Evolutionary conservation across 78 protist genomes (phyloP), one percentile per base, ranked within the genome.

Genomic region (Diacronema lutheri): DNA sequence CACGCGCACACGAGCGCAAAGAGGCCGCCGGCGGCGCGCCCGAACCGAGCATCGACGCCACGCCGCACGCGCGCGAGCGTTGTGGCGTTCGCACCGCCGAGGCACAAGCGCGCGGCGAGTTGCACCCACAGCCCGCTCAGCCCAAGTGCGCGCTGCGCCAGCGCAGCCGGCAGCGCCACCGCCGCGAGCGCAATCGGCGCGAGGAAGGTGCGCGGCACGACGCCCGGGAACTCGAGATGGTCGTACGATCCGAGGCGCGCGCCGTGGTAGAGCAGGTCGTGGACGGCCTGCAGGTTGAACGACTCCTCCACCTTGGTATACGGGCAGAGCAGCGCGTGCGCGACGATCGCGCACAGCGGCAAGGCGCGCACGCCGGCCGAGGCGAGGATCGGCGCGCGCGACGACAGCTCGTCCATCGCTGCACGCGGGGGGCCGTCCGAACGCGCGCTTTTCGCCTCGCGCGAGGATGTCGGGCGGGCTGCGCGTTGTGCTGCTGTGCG

Each of bases 261-360:
- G 25, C 73, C 38, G 77, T 61, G 85, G 89, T 35, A 88, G 38
- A 95, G 61, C 5, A 95, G 25, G 64, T 97, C 99, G 81, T 97
- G 98, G 26, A 62, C 85, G 9, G 98, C 99, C 69, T 97, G 99
- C 68, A 93, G 4, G 89, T 91, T 91, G 85, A 97, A 97, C 62
- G 90, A 74, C 73, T 97, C 99, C 86, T 97, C 99, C 19, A 97
- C 99, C 81, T 97, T 95, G 16, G 95, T 93, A 85, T 3, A 84
- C 16, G 93, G 91, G 81, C 66, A 72, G 21, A 60, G 61, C 26
- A 13, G 16, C 10, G 33, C 77, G 77, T 66, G 16, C 66, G 33
- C 40, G 40, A 65, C 11, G 25, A 14, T 5, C 26, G 61, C 50
- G 50, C 50, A 3, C 16, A 44, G 50, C 50, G 50, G 50, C 50